These are phyloP conservation scores for Isabelozyma gotoi DNA, from an alignment of 805 yeast species.

Conservation along the genomic window DNA sequence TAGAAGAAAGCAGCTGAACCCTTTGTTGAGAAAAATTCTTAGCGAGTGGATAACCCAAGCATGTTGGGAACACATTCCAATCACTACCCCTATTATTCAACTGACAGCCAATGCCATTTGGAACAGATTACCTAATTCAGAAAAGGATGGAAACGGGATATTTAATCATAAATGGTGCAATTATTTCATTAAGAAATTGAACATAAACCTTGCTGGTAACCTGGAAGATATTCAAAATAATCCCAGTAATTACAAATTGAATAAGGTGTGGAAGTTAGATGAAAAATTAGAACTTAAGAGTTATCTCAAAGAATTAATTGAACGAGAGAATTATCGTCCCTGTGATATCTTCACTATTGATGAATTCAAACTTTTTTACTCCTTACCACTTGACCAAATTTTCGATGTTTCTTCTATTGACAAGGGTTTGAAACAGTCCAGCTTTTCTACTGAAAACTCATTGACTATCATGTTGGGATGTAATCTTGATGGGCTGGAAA, in stretches of 20 bases:
- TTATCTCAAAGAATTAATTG: constrained; percentile 34
- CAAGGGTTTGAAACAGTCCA: constrained; percentile 39
- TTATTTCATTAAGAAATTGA: constrained; percentile 47
- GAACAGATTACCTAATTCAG: constrained; percentile 54
- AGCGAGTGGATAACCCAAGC: constrained; percentile 72
- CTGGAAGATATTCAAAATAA: constrained; percentile 39
- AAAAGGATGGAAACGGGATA: constrained; percentile 64
- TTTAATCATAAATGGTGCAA: constrained; percentile 64
- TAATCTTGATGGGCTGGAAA: constrained; percentile 63
- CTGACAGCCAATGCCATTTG: constrained; percentile 64
- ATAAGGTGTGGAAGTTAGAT: constrained; percentile 61
- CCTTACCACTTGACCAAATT: constrained; percentile 59
- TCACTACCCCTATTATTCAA: constrained; percentile 61
- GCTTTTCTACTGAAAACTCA: constrained; percentile 39
- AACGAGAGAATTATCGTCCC: constrained; percentile 38
- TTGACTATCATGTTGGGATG: constrained; percentile 61
- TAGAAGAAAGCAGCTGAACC: constrained; percentile 55
- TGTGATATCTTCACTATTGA: constrained; percentile 58
- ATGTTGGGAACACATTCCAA: constrained; percentile 65
- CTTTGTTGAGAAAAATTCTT: constrained; percentile 54
- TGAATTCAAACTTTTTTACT: constrained; percentile 59
- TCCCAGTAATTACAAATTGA: constrained; percentile 25
- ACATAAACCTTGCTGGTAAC: constrained; percentile 49
- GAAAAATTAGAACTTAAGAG: constrained; percentile 51
- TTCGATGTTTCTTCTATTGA: constrained; percentile 46